phyloP scores from a whole-genome alignment of 257 asterid genomes.

The Prunella vulgaris region DNA sequence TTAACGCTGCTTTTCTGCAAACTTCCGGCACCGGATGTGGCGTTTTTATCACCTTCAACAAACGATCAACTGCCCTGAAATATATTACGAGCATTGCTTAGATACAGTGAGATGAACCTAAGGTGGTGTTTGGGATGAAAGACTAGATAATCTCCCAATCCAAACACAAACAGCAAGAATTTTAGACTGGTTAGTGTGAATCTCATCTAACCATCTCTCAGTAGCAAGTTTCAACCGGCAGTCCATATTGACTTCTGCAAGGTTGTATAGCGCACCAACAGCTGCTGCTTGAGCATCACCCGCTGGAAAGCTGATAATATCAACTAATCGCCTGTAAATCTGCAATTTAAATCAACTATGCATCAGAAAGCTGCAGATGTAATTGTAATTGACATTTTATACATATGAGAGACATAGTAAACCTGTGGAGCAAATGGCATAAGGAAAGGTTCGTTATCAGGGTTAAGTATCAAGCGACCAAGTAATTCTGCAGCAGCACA shows the following conservation, averaged over 20 bases:
- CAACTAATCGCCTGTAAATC: constrained; percentile 80
- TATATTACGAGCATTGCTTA: background rate
- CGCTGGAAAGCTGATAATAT: constrained; percentile 83
- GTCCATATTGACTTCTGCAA: constrained; percentile 85
- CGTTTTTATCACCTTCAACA: constrained; percentile 68
- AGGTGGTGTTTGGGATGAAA: background rate
- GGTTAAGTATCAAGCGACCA: constrained; percentile 88
- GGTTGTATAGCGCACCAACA: constrained; percentile 86
- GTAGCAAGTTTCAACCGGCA: constrained; percentile 91
- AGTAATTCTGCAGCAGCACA: constrained; percentile 93
- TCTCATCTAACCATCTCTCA: constrained; percentile 69
- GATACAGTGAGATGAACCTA: background rate
- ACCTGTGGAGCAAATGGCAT: constrained; percentile 90
- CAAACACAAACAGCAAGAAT: background rate
- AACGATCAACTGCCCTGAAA: constrained; percentile 89
- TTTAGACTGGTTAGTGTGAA: background rate
- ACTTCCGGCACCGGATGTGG: constrained; percentile 96
- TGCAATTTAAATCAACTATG: constrained; percentile 25
- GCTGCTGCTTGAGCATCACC: constrained; percentile 96
- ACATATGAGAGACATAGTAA: background rate
- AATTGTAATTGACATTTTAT: background rate
- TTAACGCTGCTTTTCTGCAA: constrained; percentile 83
- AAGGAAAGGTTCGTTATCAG: constrained; percentile 90
- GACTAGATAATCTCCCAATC: background rate
- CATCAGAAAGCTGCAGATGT: background rate